Percentiles rank a stretch among this genome's conserved stretches.
Evolutionary conservation across 1,284 basidiomycete genomes (phyloP).

Genomic region (Moesziomyces parantarcticus): DNA sequence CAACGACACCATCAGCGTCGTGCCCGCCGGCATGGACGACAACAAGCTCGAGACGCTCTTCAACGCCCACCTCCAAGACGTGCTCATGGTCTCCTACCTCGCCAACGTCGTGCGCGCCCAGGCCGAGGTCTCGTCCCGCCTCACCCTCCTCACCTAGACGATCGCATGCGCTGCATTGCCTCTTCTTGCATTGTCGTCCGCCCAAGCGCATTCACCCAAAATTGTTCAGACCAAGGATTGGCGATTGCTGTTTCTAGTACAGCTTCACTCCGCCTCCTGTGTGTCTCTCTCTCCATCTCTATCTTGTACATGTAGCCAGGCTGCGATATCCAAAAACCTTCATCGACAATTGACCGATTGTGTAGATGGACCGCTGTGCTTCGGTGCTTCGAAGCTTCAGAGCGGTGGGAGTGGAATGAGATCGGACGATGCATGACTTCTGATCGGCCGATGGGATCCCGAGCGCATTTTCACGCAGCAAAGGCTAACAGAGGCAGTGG

Average conservation of each 20-base stretch:
- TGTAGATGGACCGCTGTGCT: no score
- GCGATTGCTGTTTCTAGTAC: no score
- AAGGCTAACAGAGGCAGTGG: no score
- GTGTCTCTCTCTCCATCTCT: conserved; percentile 1
- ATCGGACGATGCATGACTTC: no score
- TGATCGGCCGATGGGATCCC: no score
- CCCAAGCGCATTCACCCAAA: neutral
- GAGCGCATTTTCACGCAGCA: no score
- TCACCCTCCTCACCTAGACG: conserved; percentile 77
- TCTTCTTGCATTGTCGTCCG: no score
- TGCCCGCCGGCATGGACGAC: conserved; percentile 59
- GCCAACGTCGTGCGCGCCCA: conserved; percentile 93
- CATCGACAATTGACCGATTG: conserved; percentile 1
- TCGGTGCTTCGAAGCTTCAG: no score
- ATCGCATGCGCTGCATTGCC: no score
- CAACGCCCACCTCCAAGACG: conserved; percentile 75
- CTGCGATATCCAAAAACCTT: conserved; percentile 33
- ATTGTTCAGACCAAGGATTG: conserved; percentile 1
- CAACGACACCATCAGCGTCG: conserved; percentile 77
- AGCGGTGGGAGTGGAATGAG: no score
- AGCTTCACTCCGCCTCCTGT: no score
- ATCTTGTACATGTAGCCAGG: conserved; percentile 43
- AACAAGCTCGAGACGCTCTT: conserved; percentile 63
- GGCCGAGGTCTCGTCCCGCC: conserved; percentile 88
- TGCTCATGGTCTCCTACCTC: conserved; percentile 92